A percentile compares a stretch with the other conserved stretches of the same genome.
Evolutionary conservation across 106 monocot genomes (phyloP).

Genomic region (Xerophyta viscosa): DNA sequence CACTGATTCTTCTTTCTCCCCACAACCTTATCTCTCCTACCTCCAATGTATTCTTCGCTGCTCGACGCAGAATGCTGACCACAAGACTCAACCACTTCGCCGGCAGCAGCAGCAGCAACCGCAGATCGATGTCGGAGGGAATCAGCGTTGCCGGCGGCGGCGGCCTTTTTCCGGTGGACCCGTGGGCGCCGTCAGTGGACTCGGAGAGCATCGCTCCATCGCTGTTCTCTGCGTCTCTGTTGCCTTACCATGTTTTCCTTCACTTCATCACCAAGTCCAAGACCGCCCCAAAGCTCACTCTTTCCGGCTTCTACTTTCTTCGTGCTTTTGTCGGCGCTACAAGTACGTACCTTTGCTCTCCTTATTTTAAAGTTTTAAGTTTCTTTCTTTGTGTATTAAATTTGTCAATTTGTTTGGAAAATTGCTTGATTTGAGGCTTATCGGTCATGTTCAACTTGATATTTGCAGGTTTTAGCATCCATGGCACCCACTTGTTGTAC

Average conservation of each 20-base stretch:
- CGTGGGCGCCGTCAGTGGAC: slow-evolving; percentile 70
- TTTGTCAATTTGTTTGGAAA: no score
- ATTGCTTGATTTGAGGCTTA: no score
- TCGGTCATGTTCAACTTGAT: no score
- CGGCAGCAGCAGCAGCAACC: not conserved
- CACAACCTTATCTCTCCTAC: not conserved
- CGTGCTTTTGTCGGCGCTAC: slow-evolving; percentile 91
- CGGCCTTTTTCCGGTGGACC: slow-evolving; percentile 56
- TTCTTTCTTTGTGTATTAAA: no score
- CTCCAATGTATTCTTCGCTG: not conserved
- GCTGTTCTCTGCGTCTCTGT: slow-evolving; percentile 88
- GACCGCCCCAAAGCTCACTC: slow-evolving; percentile 83
- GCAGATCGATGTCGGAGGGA: not conserved
- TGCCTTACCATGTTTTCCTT: slow-evolving; percentile 88
- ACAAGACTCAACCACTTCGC: no score
- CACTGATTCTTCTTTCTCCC: not conserved
- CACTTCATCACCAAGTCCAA: slow-evolving; percentile 94
- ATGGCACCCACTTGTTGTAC: no score
- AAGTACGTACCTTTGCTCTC: slow-evolving; percentile 34
- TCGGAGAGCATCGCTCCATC: slow-evolving; percentile 83
- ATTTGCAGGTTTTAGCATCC: no score
- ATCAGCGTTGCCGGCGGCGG: slow-evolving; percentile 22
- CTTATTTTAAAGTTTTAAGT: no score
- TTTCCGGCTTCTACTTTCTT: slow-evolving; percentile 96
- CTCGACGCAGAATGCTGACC: no score